Evolutionary conservation across 148 eudicot species (phyloP).

Genomic region (Silene latifolia): DNA sequence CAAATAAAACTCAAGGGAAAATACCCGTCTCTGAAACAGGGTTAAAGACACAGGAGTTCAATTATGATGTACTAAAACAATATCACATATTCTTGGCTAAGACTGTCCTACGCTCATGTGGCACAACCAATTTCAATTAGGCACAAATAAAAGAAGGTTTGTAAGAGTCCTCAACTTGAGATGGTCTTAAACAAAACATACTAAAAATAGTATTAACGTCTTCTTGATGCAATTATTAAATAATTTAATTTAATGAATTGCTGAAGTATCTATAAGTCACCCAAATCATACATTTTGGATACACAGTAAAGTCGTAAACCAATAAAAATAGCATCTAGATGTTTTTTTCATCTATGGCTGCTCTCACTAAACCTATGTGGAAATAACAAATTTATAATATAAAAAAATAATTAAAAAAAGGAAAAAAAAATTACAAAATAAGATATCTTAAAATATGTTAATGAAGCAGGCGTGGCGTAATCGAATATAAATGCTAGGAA

Average conservation of each 20-base stretch:
- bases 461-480: conserved; percentile 12
- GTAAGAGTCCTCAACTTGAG: no score
- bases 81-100: no score
- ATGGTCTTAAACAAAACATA: no score
- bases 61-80: no score
- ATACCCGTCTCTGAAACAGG: no score
- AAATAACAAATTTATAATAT: conserved; percentile 18
- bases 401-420: conserved; percentile 7
- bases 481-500: conserved; percentile 4
- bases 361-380: conserved; percentile 29
- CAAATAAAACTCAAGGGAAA: no score
- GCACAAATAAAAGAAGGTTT: no score
- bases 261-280: conserved; percentile 25
- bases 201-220: no score
- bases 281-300: conserved; percentile 24
- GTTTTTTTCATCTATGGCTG: conserved; percentile 27
- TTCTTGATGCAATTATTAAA: conserved; percentile 21
- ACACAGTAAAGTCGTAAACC: conserved; percentile 10
- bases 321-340: conserved; percentile 30
- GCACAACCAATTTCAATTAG: no score
- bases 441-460: conserved; percentile 16
- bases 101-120: no score
- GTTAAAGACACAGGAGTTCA: no score
- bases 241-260: conserved; percentile 27
- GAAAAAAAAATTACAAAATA: conserved; percentile 24